A percentile compares a stretch with the other conserved stretches of the same genome.
Evolutionary conservation across 2,329 filamentous ascomycete genomes (phyloP).

Genomic region (Claviceps pusilla): DNA sequence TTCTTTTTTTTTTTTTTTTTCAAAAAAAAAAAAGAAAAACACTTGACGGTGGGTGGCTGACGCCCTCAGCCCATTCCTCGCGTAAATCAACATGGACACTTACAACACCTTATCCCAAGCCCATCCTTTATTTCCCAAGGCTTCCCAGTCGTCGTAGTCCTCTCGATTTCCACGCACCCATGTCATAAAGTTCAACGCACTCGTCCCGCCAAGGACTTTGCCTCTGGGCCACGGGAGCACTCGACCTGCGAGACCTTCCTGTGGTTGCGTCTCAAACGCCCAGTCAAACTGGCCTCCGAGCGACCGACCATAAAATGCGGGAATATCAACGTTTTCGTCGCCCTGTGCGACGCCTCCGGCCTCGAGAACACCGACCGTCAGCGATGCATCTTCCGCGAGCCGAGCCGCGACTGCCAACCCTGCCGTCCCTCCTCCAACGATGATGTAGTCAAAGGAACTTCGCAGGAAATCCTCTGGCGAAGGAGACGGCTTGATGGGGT

Average conservation of each 20-base stretch:
- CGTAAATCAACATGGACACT: too few relatives aligned
- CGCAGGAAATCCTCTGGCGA: slow-evolving; percentile 12
- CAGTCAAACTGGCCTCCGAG: slow-evolving; percentile 26
- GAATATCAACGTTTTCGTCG: slow-evolving; percentile 23
- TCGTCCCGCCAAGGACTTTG: slow-evolving; percentile 46
- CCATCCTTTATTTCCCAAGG: slow-evolving; percentile 44
- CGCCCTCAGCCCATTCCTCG: too few relatives aligned
- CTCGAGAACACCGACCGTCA: slow-evolving; percentile 18
- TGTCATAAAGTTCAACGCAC: slow-evolving; percentile 44
- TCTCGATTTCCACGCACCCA: slow-evolving; percentile 29
- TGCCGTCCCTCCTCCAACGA: slow-evolving; percentile 40
- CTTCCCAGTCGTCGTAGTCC: slow-evolving; percentile 42
- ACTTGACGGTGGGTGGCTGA: too few relatives aligned
- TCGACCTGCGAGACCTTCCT: slow-evolving; percentile 23
- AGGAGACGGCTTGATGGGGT: background rate
- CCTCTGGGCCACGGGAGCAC: slow-evolving; percentile 27
- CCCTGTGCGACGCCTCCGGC: slow-evolving; percentile 15
- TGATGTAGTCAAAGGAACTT: slow-evolving; percentile 20
- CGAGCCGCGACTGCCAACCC: slow-evolving; percentile 35
- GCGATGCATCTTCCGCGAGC: slow-evolving; percentile 24
- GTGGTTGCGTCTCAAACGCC: slow-evolving; percentile 25
- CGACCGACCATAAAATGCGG: slow-evolving; percentile 21
- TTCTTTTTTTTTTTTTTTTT: too few relatives aligned
- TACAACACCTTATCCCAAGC: slow-evolving; percentile 30
- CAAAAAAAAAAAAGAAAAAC: too few relatives aligned